These are phyloP conservation scores for Fraxinus sp. DNA, from an alignment of 305 asterid genomes.

Conservation along the genomic window DNA sequence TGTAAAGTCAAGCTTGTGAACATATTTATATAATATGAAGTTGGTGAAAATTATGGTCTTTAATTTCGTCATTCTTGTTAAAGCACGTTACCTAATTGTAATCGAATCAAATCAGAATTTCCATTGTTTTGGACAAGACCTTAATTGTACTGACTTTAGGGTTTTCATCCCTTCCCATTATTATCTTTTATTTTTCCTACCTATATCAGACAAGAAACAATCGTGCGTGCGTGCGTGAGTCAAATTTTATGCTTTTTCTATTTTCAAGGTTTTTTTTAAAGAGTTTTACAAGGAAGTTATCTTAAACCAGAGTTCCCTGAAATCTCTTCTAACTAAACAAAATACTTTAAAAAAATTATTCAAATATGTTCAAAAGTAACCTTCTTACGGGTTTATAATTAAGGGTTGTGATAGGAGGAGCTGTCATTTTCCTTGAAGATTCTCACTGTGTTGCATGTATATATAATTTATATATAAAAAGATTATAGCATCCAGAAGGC, in stretches of 20 bases:
- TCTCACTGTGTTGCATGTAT: background rate
- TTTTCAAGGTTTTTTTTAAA: background rate
- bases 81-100: slow-evolving; percentile 36
- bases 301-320: background rate
- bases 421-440: slow-evolving; percentile 23
- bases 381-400: background rate
- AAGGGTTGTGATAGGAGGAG: background rate
- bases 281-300: background rate
- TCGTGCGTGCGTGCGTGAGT: background rate
- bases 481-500: background rate
- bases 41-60: slow-evolving; percentile 34
- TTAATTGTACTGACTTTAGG: background rate
- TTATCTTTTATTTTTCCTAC: background rate
- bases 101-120: slow-evolving; percentile 27
- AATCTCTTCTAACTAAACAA: background rate
- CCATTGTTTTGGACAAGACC: slow-evolving; percentile 31
- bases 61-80: slow-evolving; percentile 31
- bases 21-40: slow-evolving; percentile 25
- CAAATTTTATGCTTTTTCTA: background rate
- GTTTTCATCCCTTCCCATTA: background rate
- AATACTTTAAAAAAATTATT: background rate
- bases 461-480: background rate
- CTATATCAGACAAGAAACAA: background rate
- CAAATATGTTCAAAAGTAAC: background rate
- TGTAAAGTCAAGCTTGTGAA: slow-evolving; percentile 31